Conservation (phyloP, 306 rosid genomes). For the Arachis hypogaea region DNA sequence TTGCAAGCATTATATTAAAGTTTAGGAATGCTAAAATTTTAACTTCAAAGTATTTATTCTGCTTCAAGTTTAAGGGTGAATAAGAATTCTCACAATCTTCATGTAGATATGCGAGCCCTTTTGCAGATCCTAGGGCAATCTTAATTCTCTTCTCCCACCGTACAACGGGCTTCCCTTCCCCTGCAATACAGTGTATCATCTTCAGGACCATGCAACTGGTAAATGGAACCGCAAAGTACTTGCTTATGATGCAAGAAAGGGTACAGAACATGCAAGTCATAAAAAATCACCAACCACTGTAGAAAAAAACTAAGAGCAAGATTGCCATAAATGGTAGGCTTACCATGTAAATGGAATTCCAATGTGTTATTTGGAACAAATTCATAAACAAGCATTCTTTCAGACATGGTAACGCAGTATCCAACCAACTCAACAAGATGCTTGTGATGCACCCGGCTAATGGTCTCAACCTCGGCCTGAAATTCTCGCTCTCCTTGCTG, state of each 20-base stretch:
- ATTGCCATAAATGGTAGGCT: neutral
- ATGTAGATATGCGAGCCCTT: conserved; percentile 66
- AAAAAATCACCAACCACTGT: neutral
- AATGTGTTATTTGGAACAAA: conserved; percentile 57
- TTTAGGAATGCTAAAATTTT: neutral
- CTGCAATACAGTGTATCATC: conserved; percentile 41
- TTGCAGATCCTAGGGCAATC: conserved; percentile 59
- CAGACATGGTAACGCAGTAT: conserved; percentile 43
- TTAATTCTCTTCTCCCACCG: conserved; percentile 54
- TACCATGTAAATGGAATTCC: conserved; percentile 67
- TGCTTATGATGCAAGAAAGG: conserved; percentile 8
- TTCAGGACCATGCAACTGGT: conserved; percentile 17
- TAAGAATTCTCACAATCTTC: conserved; percentile 56
- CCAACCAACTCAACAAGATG: conserved; percentile 62
- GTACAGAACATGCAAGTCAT: neutral
- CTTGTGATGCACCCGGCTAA: conserved; percentile 62
- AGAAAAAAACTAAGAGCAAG: neutral
- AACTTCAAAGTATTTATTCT: neutral
- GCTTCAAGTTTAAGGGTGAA: neutral
- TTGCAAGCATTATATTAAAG: neutral
- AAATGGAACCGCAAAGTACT: conserved; percentile 4
- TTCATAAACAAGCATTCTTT: conserved; percentile 59
- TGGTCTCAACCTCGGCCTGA: conserved; percentile 61
- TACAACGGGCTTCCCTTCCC: conserved; percentile 41
- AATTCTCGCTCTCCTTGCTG: conserved; percentile 60